Percentiles rank a stretch among this genome's conserved stretches.
phyloP scores from a whole-genome alignment of 2,329 filamentous ascomycete species.

The Nemania abortiva region DNA sequence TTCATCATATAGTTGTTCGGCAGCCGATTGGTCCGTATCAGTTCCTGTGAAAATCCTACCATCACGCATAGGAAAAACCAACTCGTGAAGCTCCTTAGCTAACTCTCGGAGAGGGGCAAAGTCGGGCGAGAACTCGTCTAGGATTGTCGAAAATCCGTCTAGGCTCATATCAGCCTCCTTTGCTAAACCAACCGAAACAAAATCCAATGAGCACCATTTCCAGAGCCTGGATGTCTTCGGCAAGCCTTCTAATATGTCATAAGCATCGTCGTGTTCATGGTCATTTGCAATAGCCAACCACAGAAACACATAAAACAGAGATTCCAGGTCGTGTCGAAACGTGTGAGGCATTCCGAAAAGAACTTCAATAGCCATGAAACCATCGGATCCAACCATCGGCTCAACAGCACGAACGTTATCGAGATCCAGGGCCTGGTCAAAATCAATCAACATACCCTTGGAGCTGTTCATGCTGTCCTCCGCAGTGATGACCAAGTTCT shows the following conservation, averaged over 20 bases:
- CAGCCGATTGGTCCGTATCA: neutral
- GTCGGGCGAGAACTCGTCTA: neutral
- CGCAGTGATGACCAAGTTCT: slow-evolving; percentile 1
- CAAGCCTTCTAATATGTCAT: slow-evolving; percentile 3
- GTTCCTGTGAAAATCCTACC: slow-evolving; percentile 9
- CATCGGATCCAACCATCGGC: neutral
- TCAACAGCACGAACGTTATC: neutral
- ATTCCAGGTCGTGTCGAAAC: slow-evolving; percentile 8
- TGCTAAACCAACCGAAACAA: neutral
- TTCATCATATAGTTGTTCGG: neutral
- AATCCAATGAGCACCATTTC: slow-evolving; percentile 5
- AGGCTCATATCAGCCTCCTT: slow-evolving; percentile 14
- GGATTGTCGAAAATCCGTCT: neutral
- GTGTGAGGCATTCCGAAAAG: neutral
- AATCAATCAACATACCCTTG: neutral
- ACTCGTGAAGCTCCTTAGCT: slow-evolving; percentile 2
- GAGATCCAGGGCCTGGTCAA: neutral
- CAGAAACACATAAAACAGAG: slow-evolving; percentile 8
- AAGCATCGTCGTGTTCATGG: neutral
- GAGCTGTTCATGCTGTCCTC: neutral
- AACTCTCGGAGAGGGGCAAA: slow-evolving; percentile 10
- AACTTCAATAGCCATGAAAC: slow-evolving; percentile 5
- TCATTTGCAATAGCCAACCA: slow-evolving; percentile 7
- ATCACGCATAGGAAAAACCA: slow-evolving; percentile 4
- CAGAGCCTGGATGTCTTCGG: slow-evolving; percentile 7